Evolutionary conservation across 768 basidiomycete genomes (phyloP), one percentile per base, ranked within the genome.

Genomic region (Lentinula aciculospora): DNA sequence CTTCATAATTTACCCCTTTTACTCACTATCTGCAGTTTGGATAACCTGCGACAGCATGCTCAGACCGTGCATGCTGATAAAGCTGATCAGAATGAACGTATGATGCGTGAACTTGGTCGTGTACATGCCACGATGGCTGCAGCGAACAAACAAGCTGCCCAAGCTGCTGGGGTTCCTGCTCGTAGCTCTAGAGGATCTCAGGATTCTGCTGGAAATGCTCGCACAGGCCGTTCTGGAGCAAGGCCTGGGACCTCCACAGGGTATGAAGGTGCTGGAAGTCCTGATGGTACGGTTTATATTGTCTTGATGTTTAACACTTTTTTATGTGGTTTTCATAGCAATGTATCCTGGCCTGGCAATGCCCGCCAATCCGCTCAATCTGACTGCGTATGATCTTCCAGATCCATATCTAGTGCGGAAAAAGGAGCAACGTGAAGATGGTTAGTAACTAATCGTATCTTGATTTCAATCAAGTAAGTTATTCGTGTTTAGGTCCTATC

Each of bases 61-160:
- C 91, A 95, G 78, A 96, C 95, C 4, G 94, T 97, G 1, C 96
- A 98, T 66, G 86, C 93, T n/a, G 94, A 97, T 69, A 91, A 92
- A 76, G 84, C 84, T 69, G 89, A 89, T 0, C 82, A 85, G 72
- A 95, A 95, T 75, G 89, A 92, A 69, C 76, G 81, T 53, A 94
- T 93, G 91, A 94, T 94, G 90, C 85, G 89, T 63, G 88, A 92
- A 58, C 83, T 95, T 60, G 89, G 89, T 49, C 80, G 82, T 4
- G 80, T 95, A 46, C 92, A 95, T 64, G 89, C 91, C 42, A 79
- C 78, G 58, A 93, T 95, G 83, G 85, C 88, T 12, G 76, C 78
- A 56, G 76, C 78, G 59, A 79, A 76, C 69, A 80, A 80, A 66
- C 51, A 53, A 36, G 34, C 51, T 39, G 51, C 51, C 6, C 49